Evolutionary conservation across 1,139 yeast genomes (phyloP).

Genomic region (Yamadazyma taylorii): DNA sequence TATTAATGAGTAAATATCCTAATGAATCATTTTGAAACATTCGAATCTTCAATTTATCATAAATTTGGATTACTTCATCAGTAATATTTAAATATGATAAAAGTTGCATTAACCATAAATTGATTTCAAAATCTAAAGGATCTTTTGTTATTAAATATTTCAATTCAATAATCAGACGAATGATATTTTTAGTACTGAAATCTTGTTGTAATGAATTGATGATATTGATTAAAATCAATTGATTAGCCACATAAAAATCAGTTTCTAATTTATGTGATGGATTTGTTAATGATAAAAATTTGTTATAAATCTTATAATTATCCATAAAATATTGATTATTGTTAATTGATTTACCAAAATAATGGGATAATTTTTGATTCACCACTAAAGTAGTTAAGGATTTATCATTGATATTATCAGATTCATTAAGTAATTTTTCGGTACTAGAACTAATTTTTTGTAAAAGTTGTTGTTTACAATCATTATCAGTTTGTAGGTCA

Average conservation of each 20-base stretch:
- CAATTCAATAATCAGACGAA: constrained; percentile 42
- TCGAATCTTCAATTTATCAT: constrained; percentile 59
- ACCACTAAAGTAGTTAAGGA: constrained; percentile 49
- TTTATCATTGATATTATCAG: constrained; percentile 7
- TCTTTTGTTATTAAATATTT: constrained; percentile 52
- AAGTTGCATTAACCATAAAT: constrained; percentile 69
- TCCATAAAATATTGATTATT: constrained; percentile 21
- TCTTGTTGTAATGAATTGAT: constrained; percentile 19
- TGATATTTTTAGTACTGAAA: constrained; percentile 12
- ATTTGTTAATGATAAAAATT: constrained; percentile 24
- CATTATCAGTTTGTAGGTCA: too few relatives aligned
- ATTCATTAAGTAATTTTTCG: constrained; percentile 6
- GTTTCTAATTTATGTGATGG: constrained; percentile 43
- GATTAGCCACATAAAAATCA: constrained; percentile 68
- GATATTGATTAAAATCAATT: constrained; percentile 55
- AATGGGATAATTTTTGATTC: constrained; percentile 43
- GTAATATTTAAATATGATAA: constrained; percentile 55
- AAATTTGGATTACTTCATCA: constrained; percentile 50
- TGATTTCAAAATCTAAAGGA: constrained; percentile 62
- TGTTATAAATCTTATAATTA: constrained; percentile 37
- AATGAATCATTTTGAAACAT: constrained; percentile 80
- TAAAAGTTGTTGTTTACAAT: constrained; percentile 7
- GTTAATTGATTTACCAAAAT: constrained; percentile 10
- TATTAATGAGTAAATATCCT: constrained; percentile 53
- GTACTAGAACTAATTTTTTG: constrained; percentile 13